These are phyloP conservation scores for Schizochytrium sp. DNA, from an alignment of 108 stramenopile species.

Conservation along the genomic window DNA sequence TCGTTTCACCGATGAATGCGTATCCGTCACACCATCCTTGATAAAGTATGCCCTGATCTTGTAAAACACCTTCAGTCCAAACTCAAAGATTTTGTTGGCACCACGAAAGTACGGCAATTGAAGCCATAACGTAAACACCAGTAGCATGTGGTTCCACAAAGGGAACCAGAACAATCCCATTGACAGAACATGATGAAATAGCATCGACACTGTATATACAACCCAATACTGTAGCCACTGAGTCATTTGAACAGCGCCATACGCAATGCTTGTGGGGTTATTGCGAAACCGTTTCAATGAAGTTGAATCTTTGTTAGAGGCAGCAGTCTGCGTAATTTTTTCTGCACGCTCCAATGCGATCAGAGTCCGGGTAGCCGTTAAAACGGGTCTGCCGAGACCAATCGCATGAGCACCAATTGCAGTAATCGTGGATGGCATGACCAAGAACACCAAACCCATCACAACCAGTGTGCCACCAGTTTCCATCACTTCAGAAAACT, in stretches of 20 bases:
- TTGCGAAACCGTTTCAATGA: slow-evolving; percentile 11
- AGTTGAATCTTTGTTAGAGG: slow-evolving; percentile 14
- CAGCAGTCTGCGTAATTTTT: slow-evolving; percentile 32
- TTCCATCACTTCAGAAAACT: slow-evolving; percentile 46
- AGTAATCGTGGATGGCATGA: slow-evolving; percentile 2
- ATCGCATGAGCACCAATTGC: slow-evolving; percentile 15
- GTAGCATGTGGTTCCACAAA: slow-evolving; percentile 35
- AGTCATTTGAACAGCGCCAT: slow-evolving; percentile 49
- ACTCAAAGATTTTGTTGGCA: slow-evolving; percentile 49
- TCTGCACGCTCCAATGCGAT: slow-evolving; percentile 35
- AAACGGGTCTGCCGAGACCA: slow-evolving; percentile 22
- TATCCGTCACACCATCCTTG: neutral
- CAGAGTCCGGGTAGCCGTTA: neutral
- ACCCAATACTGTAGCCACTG: slow-evolving; percentile 62
- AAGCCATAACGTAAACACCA: slow-evolving; percentile 47
- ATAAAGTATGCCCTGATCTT: slow-evolving; percentile 30
- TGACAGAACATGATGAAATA: neutral
- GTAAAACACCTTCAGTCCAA: slow-evolving; percentile 55
- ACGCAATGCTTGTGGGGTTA: slow-evolving; percentile 19
- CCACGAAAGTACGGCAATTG: slow-evolving; percentile 61
- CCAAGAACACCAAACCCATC: neutral
- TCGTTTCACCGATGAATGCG: too few relatives aligned
- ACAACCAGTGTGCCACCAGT: slow-evolving; percentile 36
- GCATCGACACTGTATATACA: slow-evolving; percentile 24
- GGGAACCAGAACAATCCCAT: slow-evolving; percentile 40